Evolutionary conservation across 1,139 yeast genomes (phyloP).

Genomic region (Zhuliangozyma parablackwelliae): DNA sequence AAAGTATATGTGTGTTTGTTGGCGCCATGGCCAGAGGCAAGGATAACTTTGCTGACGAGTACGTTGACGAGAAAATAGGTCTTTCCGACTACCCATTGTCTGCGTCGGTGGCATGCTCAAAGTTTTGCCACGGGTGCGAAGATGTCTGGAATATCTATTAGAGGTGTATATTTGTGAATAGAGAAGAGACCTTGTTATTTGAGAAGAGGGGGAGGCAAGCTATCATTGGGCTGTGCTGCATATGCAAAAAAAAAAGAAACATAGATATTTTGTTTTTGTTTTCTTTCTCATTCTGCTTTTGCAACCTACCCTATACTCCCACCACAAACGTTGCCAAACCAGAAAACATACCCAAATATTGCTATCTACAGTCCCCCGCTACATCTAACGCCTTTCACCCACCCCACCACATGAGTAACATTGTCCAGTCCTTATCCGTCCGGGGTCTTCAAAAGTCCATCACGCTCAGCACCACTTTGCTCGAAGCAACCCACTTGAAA

Average conservation of each 20-base stretch:
- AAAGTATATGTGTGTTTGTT: slow-evolving; percentile 94
- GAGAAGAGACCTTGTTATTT: neutral
- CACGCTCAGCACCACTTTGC: slow-evolving; percentile 34
- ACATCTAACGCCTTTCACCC: no score
- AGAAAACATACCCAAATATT: no score
- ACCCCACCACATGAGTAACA: slow-evolving; percentile 4
- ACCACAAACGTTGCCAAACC: no score
- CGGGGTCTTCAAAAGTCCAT: slow-evolving; percentile 32
- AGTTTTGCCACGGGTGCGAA: slow-evolving; percentile 97
- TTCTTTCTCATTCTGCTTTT: slow-evolving; percentile 1
- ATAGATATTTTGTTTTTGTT: neutral
- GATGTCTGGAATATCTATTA: slow-evolving; percentile 86
- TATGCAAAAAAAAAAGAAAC: neutral
- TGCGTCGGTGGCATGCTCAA: slow-evolving; percentile 97
- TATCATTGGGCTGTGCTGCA: neutral
- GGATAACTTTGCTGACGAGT: slow-evolving; percentile 96
- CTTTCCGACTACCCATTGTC: slow-evolving; percentile 92
- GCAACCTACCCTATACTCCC: no score
- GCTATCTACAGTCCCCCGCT: no score
- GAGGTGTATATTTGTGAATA: neutral
- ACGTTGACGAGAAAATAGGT: slow-evolving; percentile 92
- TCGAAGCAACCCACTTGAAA: slow-evolving; percentile 35
- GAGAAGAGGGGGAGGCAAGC: neutral
- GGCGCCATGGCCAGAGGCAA: slow-evolving; percentile 99
- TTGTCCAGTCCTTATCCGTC: slow-evolving; percentile 43